Evolutionary conservation across 805 yeast species (phyloP).

Genomic region (Lipomyces orientalis): DNA sequence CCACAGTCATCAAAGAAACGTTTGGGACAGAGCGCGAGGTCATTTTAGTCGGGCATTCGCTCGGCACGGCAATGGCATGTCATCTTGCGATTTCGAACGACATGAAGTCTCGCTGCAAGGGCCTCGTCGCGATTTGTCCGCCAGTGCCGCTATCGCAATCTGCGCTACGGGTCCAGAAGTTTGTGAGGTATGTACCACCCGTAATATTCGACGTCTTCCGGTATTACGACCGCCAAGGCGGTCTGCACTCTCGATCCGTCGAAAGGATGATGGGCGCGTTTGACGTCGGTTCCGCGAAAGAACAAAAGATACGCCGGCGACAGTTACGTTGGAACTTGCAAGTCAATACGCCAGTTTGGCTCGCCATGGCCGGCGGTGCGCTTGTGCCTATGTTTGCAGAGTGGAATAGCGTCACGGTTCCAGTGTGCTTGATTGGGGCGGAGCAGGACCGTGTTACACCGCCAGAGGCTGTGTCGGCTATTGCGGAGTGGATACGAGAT

Average conservation of each 20-base stretch:
- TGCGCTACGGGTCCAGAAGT: constrained; percentile 29
- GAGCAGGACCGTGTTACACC: constrained; percentile 64
- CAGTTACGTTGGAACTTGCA: constrained; percentile 78
- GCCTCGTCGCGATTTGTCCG: constrained; percentile 47
- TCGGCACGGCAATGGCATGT: constrained; percentile 64
- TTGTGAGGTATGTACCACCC: constrained; percentile 43
- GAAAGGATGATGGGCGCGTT: constrained; percentile 54
- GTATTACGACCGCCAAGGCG: constrained; percentile 65
- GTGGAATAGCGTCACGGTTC: constrained; percentile 49
- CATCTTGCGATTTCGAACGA: constrained; percentile 49
- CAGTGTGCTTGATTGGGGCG: constrained; percentile 65
- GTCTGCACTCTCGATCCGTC: constrained; percentile 66
- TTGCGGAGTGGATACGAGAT: constrained; percentile 45
- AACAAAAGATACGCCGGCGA: constrained; percentile 53
- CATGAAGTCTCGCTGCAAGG: constrained; percentile 41
- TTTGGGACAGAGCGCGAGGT: constrained; percentile 38
- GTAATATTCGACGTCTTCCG: constrained; percentile 61
- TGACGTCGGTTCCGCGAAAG: constrained; percentile 36
- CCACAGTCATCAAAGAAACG: constrained; percentile 33
- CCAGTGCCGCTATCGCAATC: constrained; percentile 40
- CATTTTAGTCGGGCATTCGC: constrained; percentile 70
- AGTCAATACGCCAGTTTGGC: constrained; percentile 58
- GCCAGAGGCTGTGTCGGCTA: constrained; percentile 45
- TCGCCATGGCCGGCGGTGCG: constrained; percentile 61
- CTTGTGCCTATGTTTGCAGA: constrained; percentile 53